Percentiles rank a stretch among this genome's conserved stretches.
Conservation (phyloP, 371 early-diverging fungal genomes). For the Choanephora cucurbitarum region DNA sequence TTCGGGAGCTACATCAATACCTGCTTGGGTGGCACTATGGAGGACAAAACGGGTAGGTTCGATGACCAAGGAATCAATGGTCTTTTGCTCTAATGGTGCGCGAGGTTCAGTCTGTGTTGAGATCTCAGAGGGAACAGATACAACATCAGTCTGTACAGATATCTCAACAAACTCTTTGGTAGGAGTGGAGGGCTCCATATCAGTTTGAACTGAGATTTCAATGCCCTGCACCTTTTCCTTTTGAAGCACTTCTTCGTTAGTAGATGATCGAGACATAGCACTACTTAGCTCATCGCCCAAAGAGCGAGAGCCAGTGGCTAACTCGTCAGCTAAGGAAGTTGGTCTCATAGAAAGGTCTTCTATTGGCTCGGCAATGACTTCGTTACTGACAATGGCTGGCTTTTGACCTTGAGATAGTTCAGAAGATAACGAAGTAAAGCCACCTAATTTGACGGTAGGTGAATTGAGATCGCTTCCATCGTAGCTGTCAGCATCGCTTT, state of each 20-base stretch:
- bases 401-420: slow-evolving; percentile 34
- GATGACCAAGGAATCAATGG: not conserved
- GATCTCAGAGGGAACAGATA: not conserved
- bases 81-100: not conserved
- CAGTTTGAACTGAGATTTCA: slow-evolving; percentile 16
- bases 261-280: slow-evolving; percentile 10
- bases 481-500: slow-evolving; percentile 28
- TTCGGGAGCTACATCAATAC: slow-evolving; percentile 6
- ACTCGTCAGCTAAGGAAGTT: not conserved
- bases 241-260: slow-evolving; percentile 5
- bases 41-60: slow-evolving; percentile 1
- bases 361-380: slow-evolving; percentile 20
- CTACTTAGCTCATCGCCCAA: slow-evolving; percentile 34
- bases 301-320: slow-evolving; percentile 18
- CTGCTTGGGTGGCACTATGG: not conserved
- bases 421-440: slow-evolving; percentile 30
- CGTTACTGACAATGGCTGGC: slow-evolving; percentile 18
- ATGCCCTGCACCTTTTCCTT: not conserved
- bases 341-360: not conserved
- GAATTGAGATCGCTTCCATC: slow-evolving; percentile 18
- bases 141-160: slow-evolving; percentile 3
- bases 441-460: slow-evolving; percentile 1
- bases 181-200: not conserved
- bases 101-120: slow-evolving; percentile 2
- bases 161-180: slow-evolving; percentile 6